These are phyloP conservation scores for Mesembryanthemum crystallinum DNA, from an alignment of 148 eudicot species.

Conservation along the genomic window DNA sequence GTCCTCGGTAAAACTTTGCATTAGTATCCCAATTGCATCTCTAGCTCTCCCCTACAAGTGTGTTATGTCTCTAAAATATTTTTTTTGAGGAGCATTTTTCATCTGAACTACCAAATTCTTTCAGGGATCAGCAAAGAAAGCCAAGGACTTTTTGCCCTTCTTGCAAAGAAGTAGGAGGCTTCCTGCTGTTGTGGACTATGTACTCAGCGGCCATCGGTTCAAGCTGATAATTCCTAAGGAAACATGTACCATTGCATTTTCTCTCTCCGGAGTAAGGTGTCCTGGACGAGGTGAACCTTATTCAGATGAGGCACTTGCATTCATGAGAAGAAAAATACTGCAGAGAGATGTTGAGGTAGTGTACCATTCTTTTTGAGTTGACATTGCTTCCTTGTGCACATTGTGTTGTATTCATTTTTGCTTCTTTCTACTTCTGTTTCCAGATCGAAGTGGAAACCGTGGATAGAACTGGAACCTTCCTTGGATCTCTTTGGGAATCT, in stretches of 20 bases:
- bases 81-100: background rate
- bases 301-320: conserved; percentile 87
- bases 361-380: background rate
- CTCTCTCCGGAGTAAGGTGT: conserved; percentile 91
- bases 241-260: conserved; percentile 88
- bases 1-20: background rate
- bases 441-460: conserved; percentile 96
- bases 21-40: background rate
- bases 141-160: conserved; percentile 84
- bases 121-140: conserved; percentile 77
- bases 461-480: conserved; percentile 92
- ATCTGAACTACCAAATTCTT: conserved; percentile 17
- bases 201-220: conserved; percentile 87
- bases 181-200: conserved; percentile 86
- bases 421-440: background rate
- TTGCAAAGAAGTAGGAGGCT: conserved; percentile 71
- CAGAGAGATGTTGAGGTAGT: conserved; percentile 98
- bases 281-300: conserved; percentile 87
- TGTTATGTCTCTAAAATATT: background rate
- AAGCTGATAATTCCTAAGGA: conserved; percentile 76
- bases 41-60: background rate
- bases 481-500: conserved; percentile 90
- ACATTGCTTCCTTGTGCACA: background rate
- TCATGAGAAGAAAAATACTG: conserved; percentile 90
- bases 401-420: background rate